Conservation (phyloP, 2,329 filamentous ascomycete genomes). For the Dothistroma pini region DNA sequence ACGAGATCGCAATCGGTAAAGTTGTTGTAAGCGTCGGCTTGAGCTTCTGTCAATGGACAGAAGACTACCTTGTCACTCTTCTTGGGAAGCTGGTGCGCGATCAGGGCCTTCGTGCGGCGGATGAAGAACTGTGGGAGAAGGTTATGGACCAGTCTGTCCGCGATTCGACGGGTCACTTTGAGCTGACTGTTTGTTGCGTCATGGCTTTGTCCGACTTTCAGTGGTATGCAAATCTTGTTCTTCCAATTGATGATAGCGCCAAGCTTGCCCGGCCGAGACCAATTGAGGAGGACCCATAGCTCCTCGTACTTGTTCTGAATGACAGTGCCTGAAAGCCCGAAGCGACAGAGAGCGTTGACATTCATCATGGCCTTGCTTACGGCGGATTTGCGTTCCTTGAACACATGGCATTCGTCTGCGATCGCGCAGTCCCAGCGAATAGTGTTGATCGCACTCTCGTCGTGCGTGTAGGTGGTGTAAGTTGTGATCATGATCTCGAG, state of each 20-base stretch:
- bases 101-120: conserved; percentile 86
- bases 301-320: conserved; percentile 99
- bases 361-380: conserved; percentile 84
- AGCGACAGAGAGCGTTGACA: conserved; percentile 84
- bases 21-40: conserved; percentile 77
- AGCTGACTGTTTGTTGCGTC: conserved; percentile 83
- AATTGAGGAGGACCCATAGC: conserved; percentile 92
- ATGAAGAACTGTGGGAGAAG: conserved; percentile 87
- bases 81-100: conserved; percentile 87
- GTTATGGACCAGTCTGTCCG: conserved; percentile 79
- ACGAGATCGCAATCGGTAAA: conserved; percentile 72
- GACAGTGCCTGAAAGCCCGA: conserved; percentile 90
- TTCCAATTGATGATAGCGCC: conserved; percentile 73
- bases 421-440: conserved; percentile 91
- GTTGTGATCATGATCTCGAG: conserved; percentile 93
- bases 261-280: conserved; percentile 80
- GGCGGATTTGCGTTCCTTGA: conserved; percentile 76
- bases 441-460: conserved; percentile 73
- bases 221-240: conserved; percentile 68
- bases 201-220: conserved; percentile 87
- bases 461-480: conserved; percentile 79
- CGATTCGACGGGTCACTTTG: conserved; percentile 73
- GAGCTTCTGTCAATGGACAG: conserved; percentile 79
- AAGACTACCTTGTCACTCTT: conserved; percentile 95
- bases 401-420: conserved; percentile 86